Conservation (phyloP, 2,329 filamentous ascomycete genomes). For the Hysterium pulicare region DNA sequence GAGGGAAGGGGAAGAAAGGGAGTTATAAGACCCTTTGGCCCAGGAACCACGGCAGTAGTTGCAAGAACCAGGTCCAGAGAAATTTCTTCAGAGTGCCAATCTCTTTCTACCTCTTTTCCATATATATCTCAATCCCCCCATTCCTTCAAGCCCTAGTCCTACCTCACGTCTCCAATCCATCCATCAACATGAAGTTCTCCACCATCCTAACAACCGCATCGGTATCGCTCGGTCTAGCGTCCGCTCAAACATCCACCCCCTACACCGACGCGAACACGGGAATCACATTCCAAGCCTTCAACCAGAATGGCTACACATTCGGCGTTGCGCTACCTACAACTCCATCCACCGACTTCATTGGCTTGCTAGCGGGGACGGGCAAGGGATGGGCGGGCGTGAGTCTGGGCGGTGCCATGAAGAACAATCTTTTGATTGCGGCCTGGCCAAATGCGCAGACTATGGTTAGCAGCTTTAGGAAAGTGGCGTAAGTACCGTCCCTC, state of each 20-base stretch:
- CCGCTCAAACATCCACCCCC: conserved; percentile 13
- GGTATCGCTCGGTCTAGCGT: conserved; percentile 9
- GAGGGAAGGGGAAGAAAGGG: too few species aligned
- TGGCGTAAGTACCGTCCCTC: conserved; percentile 20
- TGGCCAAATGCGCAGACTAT: conserved; percentile 50
- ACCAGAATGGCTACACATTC: conserved; percentile 43
- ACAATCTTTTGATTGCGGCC: conserved; percentile 48
- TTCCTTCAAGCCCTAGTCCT: neutral
- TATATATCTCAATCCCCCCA: neutral
- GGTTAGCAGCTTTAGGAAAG: conserved; percentile 44
- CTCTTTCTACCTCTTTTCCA: neutral
- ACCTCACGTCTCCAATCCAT: too few species aligned
- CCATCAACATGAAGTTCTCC: conserved; percentile 18
- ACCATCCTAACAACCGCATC: conserved; percentile 7
- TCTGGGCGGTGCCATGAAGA: conserved; percentile 47
- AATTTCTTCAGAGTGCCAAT: neutral
- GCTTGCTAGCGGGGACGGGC: conserved; percentile 48
- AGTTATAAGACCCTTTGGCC: too few species aligned
- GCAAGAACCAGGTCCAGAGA: neutral
- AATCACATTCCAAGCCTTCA: conserved; percentile 23
- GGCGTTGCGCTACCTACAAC: conserved; percentile 47
- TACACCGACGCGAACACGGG: conserved; percentile 27
- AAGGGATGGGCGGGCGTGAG: conserved; percentile 51
- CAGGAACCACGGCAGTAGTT: too few species aligned
- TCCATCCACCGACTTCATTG: conserved; percentile 51